Evolutionary conservation across 2,329 filamentous ascomycete genomes (phyloP), one percentile per base, ranked within the genome.

Genomic region (Diplodia corticola): DNA sequence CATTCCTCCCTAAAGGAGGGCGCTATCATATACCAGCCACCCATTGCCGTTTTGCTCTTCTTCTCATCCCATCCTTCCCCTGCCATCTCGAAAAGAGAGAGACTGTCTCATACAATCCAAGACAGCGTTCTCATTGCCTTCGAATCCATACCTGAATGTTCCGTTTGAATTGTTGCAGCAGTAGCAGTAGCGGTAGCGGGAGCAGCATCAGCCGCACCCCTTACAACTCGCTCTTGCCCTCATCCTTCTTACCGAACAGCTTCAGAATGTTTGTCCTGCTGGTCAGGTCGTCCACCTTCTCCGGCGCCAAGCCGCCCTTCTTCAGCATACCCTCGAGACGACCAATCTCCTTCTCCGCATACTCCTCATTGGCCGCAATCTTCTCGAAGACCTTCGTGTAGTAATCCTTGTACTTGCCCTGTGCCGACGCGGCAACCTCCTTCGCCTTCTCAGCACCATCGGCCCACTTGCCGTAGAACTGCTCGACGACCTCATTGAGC

Each of bases 321-420:
- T 87, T 85, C 69, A 97, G 82, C 71, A 98, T 86, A 71, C 89
- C 88, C 72, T 92, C 86, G 69, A 98, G 84, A 69, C 94, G 87
- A 68, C 88, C 85, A 69, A 93, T 83, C 84, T 98, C 94, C 88
- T 97, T 98, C 76, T 87, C 82, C 57, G 88, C 92, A 75, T 92
- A 97, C 63, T 84, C 89, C 68, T 90, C 84, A 81, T 90, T 96
- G 78, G 89, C 84, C 76, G 83, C 84, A 69, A 95, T 82, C 88
- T 97, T 98, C 77, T 91, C 87, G 68, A 95, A 90, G 64, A 96
- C 93, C 77, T 91, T 92, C 77, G 95, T 84, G 79, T 99, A 98
- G 86, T 99, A 99, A 80, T 93, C 86, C 54, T 92, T 92, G 76
- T 94, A 96, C 83, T 91, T 92, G 61, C 80, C 82, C 72, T 85